Evolutionary conservation across 805 yeast genomes (phyloP).

Genomic region (Kodamaea kaohsiungensis): DNA sequence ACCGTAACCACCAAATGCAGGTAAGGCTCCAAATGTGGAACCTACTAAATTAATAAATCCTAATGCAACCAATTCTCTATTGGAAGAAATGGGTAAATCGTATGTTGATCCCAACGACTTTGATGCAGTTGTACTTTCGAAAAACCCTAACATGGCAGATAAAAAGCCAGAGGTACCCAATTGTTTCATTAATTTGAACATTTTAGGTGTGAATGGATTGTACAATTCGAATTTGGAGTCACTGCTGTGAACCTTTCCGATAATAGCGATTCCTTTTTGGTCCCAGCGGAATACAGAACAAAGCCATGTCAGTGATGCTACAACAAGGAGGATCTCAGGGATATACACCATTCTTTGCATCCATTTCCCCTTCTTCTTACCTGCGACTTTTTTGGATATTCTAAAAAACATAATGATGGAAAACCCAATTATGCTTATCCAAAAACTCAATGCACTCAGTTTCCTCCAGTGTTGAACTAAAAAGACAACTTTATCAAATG

Average conservation of each 20-base stretch:
- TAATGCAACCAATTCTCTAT: slow-evolving; percentile 87
- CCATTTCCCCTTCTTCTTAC: slow-evolving; percentile 14
- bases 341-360: slow-evolving; percentile 54
- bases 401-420: slow-evolving; percentile 44
- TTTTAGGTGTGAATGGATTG: slow-evolving; percentile 56
- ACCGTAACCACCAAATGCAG: slow-evolving; percentile 96
- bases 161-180: slow-evolving; percentile 70
- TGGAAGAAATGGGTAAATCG: slow-evolving; percentile 74
- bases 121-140: slow-evolving; percentile 91
- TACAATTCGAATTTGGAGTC: slow-evolving; percentile 41
- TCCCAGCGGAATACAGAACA: slow-evolving; percentile 51
- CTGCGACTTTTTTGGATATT: slow-evolving; percentile 38
- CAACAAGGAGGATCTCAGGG: slow-evolving; percentile 86
- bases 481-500: slow-evolving; percentile 67
- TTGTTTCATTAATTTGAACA: slow-evolving; percentile 51
- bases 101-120: slow-evolving; percentile 78
- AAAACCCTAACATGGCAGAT: slow-evolving; percentile 84
- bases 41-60: slow-evolving; percentile 73
- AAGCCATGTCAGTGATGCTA: slow-evolving; percentile 57
- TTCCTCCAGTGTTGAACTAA: slow-evolving; percentile 48
- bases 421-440: slow-evolving; percentile 59
- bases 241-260: slow-evolving; percentile 63
- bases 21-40: slow-evolving; percentile 69
- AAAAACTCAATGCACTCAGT: slow-evolving; percentile 59
- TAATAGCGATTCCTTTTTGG: slow-evolving; percentile 57